phyloP scores from a whole-genome alignment of 2,329 filamentous ascomycete genomes.

The Tolypocladium capitatum region DNA sequence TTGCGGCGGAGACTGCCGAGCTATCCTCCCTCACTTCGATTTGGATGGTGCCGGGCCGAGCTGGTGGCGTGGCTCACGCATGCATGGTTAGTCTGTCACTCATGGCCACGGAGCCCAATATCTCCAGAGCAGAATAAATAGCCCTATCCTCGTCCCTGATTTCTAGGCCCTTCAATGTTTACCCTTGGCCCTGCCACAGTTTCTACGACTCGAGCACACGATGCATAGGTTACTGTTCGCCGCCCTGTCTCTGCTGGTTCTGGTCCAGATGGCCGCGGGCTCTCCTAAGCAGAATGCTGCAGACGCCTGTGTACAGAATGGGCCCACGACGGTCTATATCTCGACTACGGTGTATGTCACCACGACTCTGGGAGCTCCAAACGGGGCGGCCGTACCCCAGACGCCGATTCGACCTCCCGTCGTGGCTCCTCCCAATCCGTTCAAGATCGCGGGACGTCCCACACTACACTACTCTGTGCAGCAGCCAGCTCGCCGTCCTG shows the following conservation, averaged over 20 bases:
- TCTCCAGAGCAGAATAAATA: not conserved
- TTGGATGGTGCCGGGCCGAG: not conserved
- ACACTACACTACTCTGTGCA: not conserved
- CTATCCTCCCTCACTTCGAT: not conserved
- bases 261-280: conserved; percentile 12
- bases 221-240: conserved; percentile 13
- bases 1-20: not conserved
- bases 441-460: not conserved
- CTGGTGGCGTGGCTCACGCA: not conserved
- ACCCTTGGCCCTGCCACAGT: not conserved
- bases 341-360: not conserved
- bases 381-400: not conserved
- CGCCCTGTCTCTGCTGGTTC: conserved; percentile 13
- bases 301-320: not conserved
- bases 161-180: not conserved
- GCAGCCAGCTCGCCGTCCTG: not conserved
- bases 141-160: not conserved
- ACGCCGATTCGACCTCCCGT: not conserved
- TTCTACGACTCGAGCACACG: not conserved
- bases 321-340: not conserved
- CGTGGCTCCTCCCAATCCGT: no score
- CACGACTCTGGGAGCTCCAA: not conserved
- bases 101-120: not conserved
- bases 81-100: not conserved
- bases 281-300: not conserved